These are phyloP conservation scores for Nothophytophthora sp. DNA, from an alignment of 352 stramenopile species.

Conservation along the genomic window DNA sequence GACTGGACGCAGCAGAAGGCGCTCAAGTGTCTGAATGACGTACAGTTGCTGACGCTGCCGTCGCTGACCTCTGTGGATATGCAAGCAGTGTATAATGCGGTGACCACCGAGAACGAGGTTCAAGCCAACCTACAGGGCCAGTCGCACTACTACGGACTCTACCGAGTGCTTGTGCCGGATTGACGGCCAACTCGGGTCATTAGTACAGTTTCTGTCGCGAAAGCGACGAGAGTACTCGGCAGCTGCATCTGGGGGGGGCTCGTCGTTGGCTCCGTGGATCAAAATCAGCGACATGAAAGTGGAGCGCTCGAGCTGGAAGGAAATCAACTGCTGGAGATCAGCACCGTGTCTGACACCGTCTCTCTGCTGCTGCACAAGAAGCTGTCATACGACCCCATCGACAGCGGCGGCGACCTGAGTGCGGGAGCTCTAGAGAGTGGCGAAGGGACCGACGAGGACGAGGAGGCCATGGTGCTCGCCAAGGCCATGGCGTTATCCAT, in stretches of 20 bases:
- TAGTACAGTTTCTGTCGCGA: conserved; percentile 92
- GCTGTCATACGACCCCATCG: conserved; percentile 62
- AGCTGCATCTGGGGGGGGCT: conserved; percentile 85
- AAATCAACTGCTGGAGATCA: conserved; percentile 77
- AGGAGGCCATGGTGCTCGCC: conserved; percentile 86
- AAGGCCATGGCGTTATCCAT: conserved; percentile 91
- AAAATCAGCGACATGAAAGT: conserved; percentile 92
- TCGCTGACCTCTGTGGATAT: conserved; percentile 63
- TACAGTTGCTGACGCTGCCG: conserved; percentile 75
- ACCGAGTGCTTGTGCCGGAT: conserved; percentile 86
- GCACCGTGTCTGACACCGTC: conserved; percentile 86
- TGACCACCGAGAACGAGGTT: conserved; percentile 5
- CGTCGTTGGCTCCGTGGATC: conserved; percentile 81
- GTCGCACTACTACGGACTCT: conserved; percentile 82
- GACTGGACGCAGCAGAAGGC: conserved; percentile 89
- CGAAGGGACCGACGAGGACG: conserved; percentile 38
- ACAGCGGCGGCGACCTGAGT: conserved; percentile 5
- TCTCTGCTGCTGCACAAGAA: conserved; percentile 90
- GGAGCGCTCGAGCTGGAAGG: conserved; percentile 73
- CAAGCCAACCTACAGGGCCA: conserved; percentile 26
- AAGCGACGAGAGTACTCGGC: conserved; percentile 61
- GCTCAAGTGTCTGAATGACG: conserved; percentile 85
- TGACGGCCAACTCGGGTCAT: conserved; percentile 89
- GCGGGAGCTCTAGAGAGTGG: conserved; percentile 3
- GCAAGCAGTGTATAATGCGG: conserved; percentile 19